These are phyloP conservation scores for Senna siamea DNA, from an alignment of 306 rosid species.

Conservation along the genomic window DNA sequence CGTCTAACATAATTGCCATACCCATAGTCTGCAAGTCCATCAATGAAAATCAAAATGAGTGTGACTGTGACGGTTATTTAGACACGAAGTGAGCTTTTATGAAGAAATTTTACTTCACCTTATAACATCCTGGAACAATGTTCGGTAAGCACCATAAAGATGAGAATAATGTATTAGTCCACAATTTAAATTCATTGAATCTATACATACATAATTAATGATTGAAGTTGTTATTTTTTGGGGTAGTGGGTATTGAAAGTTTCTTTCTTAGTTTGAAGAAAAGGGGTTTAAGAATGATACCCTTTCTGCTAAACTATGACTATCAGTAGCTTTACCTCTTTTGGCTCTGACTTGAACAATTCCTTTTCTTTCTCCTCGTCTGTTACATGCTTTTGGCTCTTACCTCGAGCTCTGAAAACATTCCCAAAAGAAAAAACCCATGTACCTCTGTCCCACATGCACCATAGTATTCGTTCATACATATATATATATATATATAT, in stretches of 20 bases:
- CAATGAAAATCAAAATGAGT: not conserved
- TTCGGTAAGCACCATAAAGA: no score
- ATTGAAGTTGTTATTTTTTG: no score
- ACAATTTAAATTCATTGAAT: no score
- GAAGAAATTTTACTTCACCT: slow-evolving; percentile 50
- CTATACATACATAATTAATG: no score
- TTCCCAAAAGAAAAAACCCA: slow-evolving; percentile 20
- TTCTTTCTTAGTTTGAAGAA: no score
- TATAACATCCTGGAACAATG: slow-evolving; percentile 88
- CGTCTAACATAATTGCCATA: slow-evolving; percentile 92
- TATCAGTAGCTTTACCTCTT: slow-evolving; percentile 92
- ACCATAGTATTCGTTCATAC: no score
- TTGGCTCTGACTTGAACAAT: slow-evolving; percentile 88
- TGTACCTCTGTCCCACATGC: not conserved
- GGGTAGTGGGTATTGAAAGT: no score
- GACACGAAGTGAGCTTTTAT: not conserved
- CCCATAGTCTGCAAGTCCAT: slow-evolving; percentile 81
- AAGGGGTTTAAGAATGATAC: slow-evolving; percentile 59
- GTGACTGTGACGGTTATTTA: not conserved
- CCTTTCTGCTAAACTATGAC: slow-evolving; percentile 94
- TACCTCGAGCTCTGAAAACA: slow-evolving; percentile 60
- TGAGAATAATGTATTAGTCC: not conserved
- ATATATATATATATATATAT: no score
- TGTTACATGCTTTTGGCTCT: slow-evolving; percentile 50
- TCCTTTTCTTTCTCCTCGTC: slow-evolving; percentile 63